These are phyloP conservation scores for Apiospora arundinis DNA, from an alignment of 2,329 filamentous ascomycete species.

Conservation along the genomic window DNA sequence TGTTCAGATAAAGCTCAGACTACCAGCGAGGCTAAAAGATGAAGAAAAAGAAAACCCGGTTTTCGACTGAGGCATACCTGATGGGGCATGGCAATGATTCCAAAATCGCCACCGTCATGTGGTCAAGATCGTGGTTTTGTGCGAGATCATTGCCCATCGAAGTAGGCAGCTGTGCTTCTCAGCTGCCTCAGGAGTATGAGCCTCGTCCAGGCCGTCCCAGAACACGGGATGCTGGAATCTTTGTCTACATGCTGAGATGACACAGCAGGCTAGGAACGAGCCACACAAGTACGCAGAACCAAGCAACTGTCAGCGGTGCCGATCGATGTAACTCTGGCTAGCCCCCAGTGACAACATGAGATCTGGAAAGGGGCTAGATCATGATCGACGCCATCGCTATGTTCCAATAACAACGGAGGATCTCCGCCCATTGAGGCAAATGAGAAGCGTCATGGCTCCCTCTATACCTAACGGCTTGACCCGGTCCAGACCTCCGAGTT, in stretches of 20 bases:
- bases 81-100: neutral
- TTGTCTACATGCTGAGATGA: neutral
- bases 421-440: too few relatives aligned
- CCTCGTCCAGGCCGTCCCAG: neutral
- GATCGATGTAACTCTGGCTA: neutral
- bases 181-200: neutral
- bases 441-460: too few relatives aligned
- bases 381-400: neutral
- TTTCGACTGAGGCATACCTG: too few relatives aligned
- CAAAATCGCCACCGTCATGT: neutral
- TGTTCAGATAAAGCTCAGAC: too few relatives aligned
- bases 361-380: neutral
- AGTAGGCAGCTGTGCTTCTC: neutral
- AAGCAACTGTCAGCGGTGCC: constrained; percentile 4
- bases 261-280: neutral
- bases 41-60: neutral
- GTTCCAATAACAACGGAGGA: neutral
- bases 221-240: neutral
- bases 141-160: neutral
- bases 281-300: neutral
- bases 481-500: neutral
- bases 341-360: neutral
- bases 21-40: neutral
- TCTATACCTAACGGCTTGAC: too few relatives aligned
- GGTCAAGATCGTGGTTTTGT: neutral